Percentiles rank a stretch among this genome's conserved stretches.
Conservation (phyloP, 495 filamentous ascomycete species). For the Trichoderma virens region DNA sequence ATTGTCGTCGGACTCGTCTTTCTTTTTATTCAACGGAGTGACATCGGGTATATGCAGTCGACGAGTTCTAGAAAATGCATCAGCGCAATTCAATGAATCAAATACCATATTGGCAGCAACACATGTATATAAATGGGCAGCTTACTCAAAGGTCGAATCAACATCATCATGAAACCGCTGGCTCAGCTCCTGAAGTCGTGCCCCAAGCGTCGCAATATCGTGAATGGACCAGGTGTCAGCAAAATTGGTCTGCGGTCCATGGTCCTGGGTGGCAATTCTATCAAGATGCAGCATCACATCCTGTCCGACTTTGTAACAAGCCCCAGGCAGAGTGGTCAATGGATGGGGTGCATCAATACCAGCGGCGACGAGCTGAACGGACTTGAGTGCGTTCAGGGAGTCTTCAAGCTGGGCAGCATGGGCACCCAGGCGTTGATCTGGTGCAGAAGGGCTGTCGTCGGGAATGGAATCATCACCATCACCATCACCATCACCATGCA, state of each 20-base stretch:
- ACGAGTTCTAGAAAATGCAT: not conserved
- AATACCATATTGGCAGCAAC: not conserved
- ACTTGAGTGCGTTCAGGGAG: not conserved
- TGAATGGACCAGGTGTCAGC: not conserved
- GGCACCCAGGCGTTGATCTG: not conserved
- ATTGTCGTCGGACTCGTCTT: not conserved
- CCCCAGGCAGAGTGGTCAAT: not conserved
- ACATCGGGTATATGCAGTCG: not conserved
- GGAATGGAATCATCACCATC: not conserved
- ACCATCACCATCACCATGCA: not conserved
- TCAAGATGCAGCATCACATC: slow-evolving; percentile 10
- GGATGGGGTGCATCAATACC: not conserved
- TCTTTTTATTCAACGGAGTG: not conserved
- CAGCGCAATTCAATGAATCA: not conserved
- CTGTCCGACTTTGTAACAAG: slow-evolving; percentile 7
- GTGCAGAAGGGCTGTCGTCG: not conserved
- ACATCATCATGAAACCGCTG: not conserved
- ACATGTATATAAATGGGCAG: not conserved
- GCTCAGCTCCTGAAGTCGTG: not conserved
- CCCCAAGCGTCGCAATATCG: not conserved
- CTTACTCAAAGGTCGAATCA: not conserved
- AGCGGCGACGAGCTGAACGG: not conserved
- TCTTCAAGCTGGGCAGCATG: not conserved
- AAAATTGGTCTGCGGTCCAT: not conserved
- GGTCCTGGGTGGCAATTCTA: not conserved